Percentiles rank a stretch among this genome's conserved stretches.
phyloP scores from a whole-genome alignment of 1,284 basidiomycete genomes.

The Quambalaria eucalypti region DNA sequence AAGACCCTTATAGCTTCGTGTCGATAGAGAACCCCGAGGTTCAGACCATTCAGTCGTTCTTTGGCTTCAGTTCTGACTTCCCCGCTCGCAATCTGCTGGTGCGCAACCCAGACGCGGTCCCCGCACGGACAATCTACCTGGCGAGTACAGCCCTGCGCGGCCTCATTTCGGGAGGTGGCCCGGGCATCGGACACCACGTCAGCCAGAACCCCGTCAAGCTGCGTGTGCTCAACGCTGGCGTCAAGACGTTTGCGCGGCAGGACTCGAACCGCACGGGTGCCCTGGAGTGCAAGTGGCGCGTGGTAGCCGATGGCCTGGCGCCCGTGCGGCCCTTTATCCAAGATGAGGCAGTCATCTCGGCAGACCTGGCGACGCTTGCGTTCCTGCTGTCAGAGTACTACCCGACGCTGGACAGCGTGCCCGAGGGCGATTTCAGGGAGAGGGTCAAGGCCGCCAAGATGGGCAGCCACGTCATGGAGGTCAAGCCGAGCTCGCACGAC shows the following conservation, averaged over 20 bases:
- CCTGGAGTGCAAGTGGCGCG: slow-evolving; percentile 57
- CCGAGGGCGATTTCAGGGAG: slow-evolving; percentile 10
- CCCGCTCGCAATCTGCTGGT: slow-evolving; percentile 71
- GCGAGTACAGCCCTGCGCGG: slow-evolving; percentile 68
- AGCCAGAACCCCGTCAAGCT: slow-evolving; percentile 62
- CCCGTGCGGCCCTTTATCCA: slow-evolving; percentile 72
- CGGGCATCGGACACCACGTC: slow-evolving; percentile 29
- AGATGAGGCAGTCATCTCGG: slow-evolving; percentile 58
- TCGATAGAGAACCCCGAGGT: slow-evolving; percentile 25
- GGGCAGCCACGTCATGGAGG: slow-evolving; percentile 37
- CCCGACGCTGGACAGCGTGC: slow-evolving; percentile 30
- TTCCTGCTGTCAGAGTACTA: slow-evolving; percentile 51
- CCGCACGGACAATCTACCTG: slow-evolving; percentile 75
- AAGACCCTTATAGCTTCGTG: slow-evolving; percentile 41
- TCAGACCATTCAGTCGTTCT: slow-evolving; percentile 56
- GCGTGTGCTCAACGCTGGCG: slow-evolving; percentile 80
- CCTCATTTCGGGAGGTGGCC: slow-evolving; percentile 66
- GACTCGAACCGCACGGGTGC: slow-evolving; percentile 51
- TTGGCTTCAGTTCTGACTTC: slow-evolving; percentile 66
- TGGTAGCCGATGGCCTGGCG: slow-evolving; percentile 75
- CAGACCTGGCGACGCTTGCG: slow-evolving; percentile 58
- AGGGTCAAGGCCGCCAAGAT: slow-evolving; percentile 26
- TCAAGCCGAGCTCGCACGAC: slow-evolving; percentile 28
- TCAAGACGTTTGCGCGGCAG: slow-evolving; percentile 62
- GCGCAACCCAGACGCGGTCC: slow-evolving; percentile 71